phyloP scores from a whole-genome alignment of 2,329 filamentous ascomycete species.

The Colletotrichum magnum region DNA sequence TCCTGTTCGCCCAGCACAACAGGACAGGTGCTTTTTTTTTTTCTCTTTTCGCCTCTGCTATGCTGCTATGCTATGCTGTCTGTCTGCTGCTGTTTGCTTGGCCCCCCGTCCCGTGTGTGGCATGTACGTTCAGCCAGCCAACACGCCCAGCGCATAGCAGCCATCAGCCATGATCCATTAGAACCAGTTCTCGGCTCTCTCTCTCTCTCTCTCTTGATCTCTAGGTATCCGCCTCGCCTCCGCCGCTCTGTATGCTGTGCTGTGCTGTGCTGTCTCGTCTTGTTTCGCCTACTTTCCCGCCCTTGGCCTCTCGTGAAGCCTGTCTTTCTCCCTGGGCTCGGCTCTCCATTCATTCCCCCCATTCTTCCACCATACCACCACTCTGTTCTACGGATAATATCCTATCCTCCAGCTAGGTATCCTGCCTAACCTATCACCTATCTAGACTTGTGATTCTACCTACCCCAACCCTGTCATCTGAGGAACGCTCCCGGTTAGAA shows the following conservation, averaged over 20 bases:
- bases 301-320: background rate
- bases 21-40: background rate
- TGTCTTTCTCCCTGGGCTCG: background rate
- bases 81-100: constrained; percentile 4
- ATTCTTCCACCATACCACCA: constrained; percentile 1
- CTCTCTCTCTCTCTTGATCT: background rate
- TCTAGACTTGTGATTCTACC: background rate
- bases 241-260: too few species aligned
- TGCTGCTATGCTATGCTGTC: background rate
- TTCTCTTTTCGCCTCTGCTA: background rate
- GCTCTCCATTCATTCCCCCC: background rate
- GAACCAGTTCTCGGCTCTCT: constrained; percentile 4
- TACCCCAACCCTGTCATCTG: constrained; percentile 11
- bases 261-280: constrained; percentile 9
- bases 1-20: background rate
- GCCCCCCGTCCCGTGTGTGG: background rate
- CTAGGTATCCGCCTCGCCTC: background rate
- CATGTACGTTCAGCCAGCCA: constrained; percentile 8
- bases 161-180: constrained; percentile 10
- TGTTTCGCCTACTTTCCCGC: too few species aligned
- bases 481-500: constrained; percentile 14
- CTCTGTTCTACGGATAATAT: constrained; percentile 5
- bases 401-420: background rate
- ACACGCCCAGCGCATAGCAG: constrained; percentile 8
- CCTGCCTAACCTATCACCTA: background rate